phyloP scores from a whole-genome alignment of 1,284 basidiomycete genomes.

The Marasmius fiardii region DNA sequence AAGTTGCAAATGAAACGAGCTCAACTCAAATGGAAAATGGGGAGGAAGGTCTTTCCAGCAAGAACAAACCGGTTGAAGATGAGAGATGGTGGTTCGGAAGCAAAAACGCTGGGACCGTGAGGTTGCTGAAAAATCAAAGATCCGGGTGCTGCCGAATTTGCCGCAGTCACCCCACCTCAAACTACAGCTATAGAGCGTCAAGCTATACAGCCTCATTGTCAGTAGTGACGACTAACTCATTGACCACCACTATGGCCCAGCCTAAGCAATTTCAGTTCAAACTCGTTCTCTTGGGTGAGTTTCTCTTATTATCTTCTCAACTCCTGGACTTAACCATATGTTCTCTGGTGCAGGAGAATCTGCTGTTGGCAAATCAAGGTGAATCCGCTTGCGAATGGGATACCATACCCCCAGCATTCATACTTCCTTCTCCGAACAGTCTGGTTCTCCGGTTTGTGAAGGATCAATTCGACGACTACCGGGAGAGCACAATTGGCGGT shows the following conservation, averaged over 20 bases:
- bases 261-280: constrained; percentile 87
- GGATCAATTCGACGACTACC: constrained; percentile 97
- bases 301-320: background rate
- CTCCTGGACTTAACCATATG: background rate
- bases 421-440: constrained; percentile 46
- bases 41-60: background rate
- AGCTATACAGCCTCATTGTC: background rate
- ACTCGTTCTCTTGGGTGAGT: constrained; percentile 84
- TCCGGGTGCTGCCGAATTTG: constrained; percentile 11
- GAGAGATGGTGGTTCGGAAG: constrained; percentile 21
- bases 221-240: constrained; percentile 9
- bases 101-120: background rate
- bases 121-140: constrained; percentile 15
- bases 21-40: constrained; percentile 18
- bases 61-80: constrained; percentile 19
- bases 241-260: constrained; percentile 40
- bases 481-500: constrained; percentile 90
- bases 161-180: constrained; percentile 12
- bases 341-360: constrained; percentile 78
- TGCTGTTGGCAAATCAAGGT: constrained; percentile 96
- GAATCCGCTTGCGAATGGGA: constrained; percentile 15
- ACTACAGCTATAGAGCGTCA: too few species aligned
- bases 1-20: constrained; percentile 16
- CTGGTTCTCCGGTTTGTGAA: constrained; percentile 94
- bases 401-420: constrained; percentile 2